A percentile compares a stretch with the other conserved stretches of the same genome.
Conservation (phyloP, 371 early-diverging fungal species). For the Mortierella sp. region DNA sequence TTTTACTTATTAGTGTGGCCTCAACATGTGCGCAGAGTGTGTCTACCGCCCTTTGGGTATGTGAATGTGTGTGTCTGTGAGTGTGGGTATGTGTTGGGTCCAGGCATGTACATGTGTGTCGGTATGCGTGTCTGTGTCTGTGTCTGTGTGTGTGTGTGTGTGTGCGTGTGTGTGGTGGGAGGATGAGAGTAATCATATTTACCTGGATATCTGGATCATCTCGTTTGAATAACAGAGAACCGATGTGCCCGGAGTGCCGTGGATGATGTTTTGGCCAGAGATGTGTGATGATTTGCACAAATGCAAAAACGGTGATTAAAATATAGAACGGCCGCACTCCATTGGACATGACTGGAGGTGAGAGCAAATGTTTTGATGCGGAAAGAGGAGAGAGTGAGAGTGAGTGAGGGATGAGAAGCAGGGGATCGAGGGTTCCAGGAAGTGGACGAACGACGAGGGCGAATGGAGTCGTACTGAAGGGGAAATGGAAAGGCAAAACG, state of each 20-base stretch:
- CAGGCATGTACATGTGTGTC: too few relatives aligned
- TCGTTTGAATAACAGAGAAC: conserved; percentile 17
- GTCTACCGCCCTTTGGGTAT: too few relatives aligned
- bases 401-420: not conserved
- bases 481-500: not conserved
- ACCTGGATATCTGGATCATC: not conserved
- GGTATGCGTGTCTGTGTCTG: too few relatives aligned
- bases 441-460: too few relatives aligned
- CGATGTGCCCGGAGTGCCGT: not conserved
- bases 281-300: conserved; percentile 20
- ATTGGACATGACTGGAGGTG: conserved; percentile 8
- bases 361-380: not conserved
- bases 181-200: too few relatives aligned
- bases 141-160: not conserved
- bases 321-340: conserved; percentile 25
- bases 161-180: not conserved
- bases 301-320: conserved; percentile 22
- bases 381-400: not conserved
- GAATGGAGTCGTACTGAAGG: not conserved
- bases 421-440: too few relatives aligned
- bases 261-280: conserved; percentile 17
- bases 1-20: too few relatives aligned
- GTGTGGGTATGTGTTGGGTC: too few relatives aligned
- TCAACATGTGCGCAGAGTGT: too few relatives aligned
- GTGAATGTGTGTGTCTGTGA: too few relatives aligned